A percentile compares a stretch with the other conserved stretches of the same genome.
phyloP scores from a whole-genome alignment of 164 flowering plant genomes.

The Vitis labrusca region DNA sequence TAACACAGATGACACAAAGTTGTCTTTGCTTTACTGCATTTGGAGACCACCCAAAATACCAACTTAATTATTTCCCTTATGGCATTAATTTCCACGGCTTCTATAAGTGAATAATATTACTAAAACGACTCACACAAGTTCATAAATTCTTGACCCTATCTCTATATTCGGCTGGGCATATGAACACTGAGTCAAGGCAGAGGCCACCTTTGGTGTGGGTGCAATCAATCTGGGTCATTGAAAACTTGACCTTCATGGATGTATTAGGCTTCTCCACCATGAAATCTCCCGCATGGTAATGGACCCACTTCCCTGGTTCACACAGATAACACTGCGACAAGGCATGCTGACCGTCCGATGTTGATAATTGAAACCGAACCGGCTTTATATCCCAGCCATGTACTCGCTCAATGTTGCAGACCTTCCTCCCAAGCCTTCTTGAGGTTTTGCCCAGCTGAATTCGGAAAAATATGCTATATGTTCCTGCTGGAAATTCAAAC shows the following conservation, averaged over 20 bases:
- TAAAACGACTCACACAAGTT: no score
- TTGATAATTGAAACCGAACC: slow-evolving; percentile 56
- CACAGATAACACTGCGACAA: slow-evolving; percentile 42
- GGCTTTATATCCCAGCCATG: slow-evolving; percentile 93
- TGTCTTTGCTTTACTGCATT: no score
- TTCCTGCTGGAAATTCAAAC: slow-evolving; percentile 65
- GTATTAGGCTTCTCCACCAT: slow-evolving; percentile 25
- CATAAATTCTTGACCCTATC: slow-evolving; percentile 10
- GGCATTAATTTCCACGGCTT: no score
- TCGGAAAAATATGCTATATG: slow-evolving; percentile 56
- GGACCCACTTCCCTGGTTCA: slow-evolving; percentile 55
- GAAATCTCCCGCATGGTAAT: slow-evolving; percentile 66
- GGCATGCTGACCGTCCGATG: slow-evolving; percentile 61
- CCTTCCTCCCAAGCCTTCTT: slow-evolving; percentile 46
- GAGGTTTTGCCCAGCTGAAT: slow-evolving; percentile 63
- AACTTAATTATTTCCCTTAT: no score
- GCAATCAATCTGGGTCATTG: slow-evolving; percentile 84
- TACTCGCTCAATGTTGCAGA: slow-evolving; percentile 48
- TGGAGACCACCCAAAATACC: no score
- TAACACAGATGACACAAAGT: no score
- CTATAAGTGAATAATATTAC: no score
- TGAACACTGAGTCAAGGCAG: slow-evolving; percentile 66
- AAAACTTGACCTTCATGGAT: slow-evolving; percentile 52
- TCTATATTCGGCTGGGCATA: slow-evolving; percentile 42
- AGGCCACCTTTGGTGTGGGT: slow-evolving; percentile 87